phyloP scores from a whole-genome alignment of 768 basidiomycete species.

The Hypholoma sublateritium region DNA sequence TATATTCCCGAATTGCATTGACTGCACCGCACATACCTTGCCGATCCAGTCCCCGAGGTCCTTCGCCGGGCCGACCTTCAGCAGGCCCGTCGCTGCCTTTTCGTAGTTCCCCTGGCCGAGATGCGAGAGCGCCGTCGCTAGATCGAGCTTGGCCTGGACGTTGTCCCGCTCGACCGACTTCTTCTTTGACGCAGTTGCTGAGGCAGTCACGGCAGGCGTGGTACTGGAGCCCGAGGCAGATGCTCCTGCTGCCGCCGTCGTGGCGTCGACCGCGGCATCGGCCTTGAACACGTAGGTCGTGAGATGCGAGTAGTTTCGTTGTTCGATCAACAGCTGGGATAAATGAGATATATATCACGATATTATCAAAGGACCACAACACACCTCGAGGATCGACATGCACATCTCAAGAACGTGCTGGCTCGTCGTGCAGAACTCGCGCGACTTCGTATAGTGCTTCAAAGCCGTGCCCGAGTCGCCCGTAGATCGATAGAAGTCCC shows the following conservation, averaged over 20 bases:
- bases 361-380: conserved; percentile 7
- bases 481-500: conserved; percentile 68
- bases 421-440: conserved; percentile 90
- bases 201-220: conserved; percentile 16
- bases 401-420: conserved; percentile 95
- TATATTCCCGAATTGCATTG: not conserved
- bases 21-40: conserved; percentile 41
- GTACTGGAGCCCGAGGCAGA: conserved; percentile 3
- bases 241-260: conserved; percentile 30
- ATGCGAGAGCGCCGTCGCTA: conserved; percentile 76
- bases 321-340: conserved; percentile 76
- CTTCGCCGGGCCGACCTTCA: conserved; percentile 63
- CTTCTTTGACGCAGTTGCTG: conserved; percentile 34
- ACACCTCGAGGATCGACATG: conserved; percentile 75
- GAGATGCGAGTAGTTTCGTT: conserved; percentile 82
- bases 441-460: conserved; percentile 85
- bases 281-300: conserved; percentile 95
- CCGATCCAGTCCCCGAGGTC: conserved; percentile 79
- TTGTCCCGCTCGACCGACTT: conserved; percentile 61
- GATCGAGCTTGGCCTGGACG: conserved; percentile 76
- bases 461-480: conserved; percentile 75
- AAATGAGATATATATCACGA: not conserved
- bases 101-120: conserved; percentile 75
- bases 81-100: conserved; percentile 74
- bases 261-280: conserved; percentile 83